Evolutionary conservation across 805 yeast species (phyloP), one percentile per base, ranked within the genome.

Genomic region (Yarrowia divulgata): DNA sequence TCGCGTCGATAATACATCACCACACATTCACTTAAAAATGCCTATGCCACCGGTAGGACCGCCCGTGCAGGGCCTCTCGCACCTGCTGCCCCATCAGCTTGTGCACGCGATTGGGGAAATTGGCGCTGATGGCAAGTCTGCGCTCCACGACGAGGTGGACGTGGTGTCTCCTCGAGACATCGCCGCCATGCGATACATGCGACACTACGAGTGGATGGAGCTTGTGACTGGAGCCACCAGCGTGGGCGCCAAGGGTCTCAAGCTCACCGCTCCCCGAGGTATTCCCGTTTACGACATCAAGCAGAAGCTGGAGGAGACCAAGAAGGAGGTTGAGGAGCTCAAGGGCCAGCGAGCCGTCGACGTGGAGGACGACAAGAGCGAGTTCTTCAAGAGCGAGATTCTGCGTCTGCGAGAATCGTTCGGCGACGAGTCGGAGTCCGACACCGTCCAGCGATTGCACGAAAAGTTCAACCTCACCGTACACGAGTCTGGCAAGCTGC

Each of bases 171-270:
- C 82, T 42, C 74, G 83, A 14, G 82, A 81, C 63, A 78, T 81
- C n/a, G 79, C 82, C 18, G 79, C 81, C 35, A 77, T 78, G 52
- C 74, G 84, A 23, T 81, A 79, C 67, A 79, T 81, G 16, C 74
- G 82, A 23, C 82, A 81, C 70, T 82, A 81, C 71, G 84, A 81
- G 69, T 81, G 83, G 83, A 78, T 81, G 73, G 81, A 79, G 70
- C 78, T 79, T 40, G 76, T 79, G 2, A 70, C 81, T 16, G 83
- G 82, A 16, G 73, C 77, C 39, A 80, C 81, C 2, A 73, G 75
- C 3, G 69, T 71, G 23, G 72, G 73, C 16, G 73, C 77, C 29
- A 58, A 39, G 69, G 55, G 43, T 12, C 69, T 48, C 35, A 50
- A 46, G 58, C 52, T 39, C 23, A 60, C 68, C 68, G 29, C 70